Percentiles rank a stretch among this genome's conserved stretches.
Conservation (phyloP, 495 filamentous ascomycete species). For the Lepidopterella palustris region DNA sequence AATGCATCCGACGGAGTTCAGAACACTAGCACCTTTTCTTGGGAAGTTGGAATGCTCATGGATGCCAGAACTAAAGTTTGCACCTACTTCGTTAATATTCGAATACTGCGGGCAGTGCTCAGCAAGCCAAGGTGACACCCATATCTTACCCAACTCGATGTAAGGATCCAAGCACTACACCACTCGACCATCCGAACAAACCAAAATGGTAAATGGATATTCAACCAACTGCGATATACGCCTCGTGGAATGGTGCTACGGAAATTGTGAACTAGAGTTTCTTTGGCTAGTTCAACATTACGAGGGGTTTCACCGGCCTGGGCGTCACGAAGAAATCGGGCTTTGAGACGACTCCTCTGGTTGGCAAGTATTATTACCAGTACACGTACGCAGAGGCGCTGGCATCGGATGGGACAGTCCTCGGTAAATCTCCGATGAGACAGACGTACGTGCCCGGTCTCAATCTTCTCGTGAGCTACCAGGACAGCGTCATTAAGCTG, state of each 20-base stretch:
- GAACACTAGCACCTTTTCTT: not conserved
- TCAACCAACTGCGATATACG: not conserved
- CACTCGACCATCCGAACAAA: not conserved
- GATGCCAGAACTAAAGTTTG: not conserved
- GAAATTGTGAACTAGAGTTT: conserved; percentile 8
- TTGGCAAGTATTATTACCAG: conserved; percentile 9
- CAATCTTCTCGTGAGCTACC: no score
- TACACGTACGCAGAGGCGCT: conserved; percentile 25
- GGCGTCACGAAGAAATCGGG: conserved; percentile 17
- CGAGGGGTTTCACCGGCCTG: conserved; percentile 11
- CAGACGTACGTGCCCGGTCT: not conserved
- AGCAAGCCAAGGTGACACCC: conserved; percentile 10
- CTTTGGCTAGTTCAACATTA: not conserved
- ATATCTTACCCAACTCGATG: not conserved
- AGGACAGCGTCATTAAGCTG: no score
- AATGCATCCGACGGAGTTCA: conserved; percentile 11
- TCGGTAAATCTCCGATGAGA: not conserved
- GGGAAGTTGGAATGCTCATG: conserved; percentile 9
- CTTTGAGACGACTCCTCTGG: conserved; percentile 27
- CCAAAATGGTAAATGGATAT: not conserved
- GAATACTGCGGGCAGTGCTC: not conserved
- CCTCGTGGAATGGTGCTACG: conserved; percentile 20
- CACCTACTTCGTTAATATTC: not conserved
- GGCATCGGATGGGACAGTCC: not conserved
- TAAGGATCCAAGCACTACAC: conserved; percentile 13